Evolutionary conservation across 495 filamentous ascomycete genomes (phyloP).

Genomic region (Penicillium soppii): DNA sequence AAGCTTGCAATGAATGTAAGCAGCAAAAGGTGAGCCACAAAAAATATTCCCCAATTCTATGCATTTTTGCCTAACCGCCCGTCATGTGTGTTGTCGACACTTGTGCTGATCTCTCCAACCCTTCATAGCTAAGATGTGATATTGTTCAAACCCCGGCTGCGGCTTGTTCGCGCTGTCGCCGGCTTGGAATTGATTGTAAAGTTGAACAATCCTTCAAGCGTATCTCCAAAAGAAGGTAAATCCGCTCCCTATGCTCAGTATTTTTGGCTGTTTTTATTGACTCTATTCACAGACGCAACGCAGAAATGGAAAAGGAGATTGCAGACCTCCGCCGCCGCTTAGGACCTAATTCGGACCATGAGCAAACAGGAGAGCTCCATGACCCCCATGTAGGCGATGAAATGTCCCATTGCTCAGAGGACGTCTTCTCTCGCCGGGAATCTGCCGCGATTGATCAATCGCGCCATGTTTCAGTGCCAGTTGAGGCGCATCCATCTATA

Average conservation of each 20-base stretch:
- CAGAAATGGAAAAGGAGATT: conserved; percentile 52
- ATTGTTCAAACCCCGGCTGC: conserved; percentile 46
- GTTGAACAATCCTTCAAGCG: conserved; percentile 49
- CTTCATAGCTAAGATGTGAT: conserved; percentile 44
- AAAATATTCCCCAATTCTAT: conserved; percentile 4
- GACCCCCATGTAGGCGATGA: conserved; percentile 31
- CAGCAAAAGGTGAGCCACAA: conserved; percentile 47
- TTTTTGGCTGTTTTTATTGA: conserved; percentile 11
- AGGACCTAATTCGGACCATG: conserved; percentile 30
- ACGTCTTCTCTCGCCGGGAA: conserved; percentile 35
- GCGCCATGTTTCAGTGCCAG: conserved; percentile 38
- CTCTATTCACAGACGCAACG: conserved; percentile 40
- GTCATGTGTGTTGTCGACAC: background rate
- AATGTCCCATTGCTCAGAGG: conserved; percentile 41
- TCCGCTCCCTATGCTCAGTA: background rate
- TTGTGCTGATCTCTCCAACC: conserved; percentile 4
- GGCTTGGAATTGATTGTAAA: conserved; percentile 49
- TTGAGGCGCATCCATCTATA: conserved; percentile 37
- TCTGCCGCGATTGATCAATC: conserved; percentile 27
- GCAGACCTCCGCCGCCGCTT: conserved; percentile 47
- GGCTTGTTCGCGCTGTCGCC: conserved; percentile 48
- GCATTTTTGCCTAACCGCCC: background rate
- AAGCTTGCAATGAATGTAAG: conserved; percentile 52
- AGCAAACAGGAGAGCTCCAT: conserved; percentile 26
- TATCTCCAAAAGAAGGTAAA: conserved; percentile 48